Percentiles rank a stretch among this genome's conserved stretches.
Conservation (phyloP, 75 land plant genomes). For the Larix kaempferi region DNA sequence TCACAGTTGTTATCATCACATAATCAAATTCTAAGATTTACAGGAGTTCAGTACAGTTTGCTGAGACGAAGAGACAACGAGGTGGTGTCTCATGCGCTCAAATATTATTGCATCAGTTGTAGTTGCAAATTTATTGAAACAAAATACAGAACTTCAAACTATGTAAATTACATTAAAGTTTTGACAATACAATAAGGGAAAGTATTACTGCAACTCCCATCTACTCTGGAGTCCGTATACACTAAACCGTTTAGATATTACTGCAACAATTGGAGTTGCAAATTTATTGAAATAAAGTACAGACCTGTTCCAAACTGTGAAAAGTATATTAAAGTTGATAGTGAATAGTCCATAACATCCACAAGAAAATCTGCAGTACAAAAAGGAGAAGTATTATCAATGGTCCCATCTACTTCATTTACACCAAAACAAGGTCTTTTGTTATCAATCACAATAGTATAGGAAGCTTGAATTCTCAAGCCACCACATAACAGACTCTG, state of each 20-base stretch:
- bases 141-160: conserved; percentile 5
- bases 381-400: conserved; percentile 10
- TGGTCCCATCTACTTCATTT: neutral
- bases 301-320: conserved; percentile 11
- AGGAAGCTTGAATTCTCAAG: neutral
- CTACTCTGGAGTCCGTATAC: neutral
- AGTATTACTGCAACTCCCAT: conserved; percentile 27
- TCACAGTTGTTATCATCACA: too few species aligned
- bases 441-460: neutral
- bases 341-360: conserved; percentile 84
- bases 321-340: conserved; percentile 55
- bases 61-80: conserved; percentile 27
- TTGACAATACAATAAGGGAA: neutral
- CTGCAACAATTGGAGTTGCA: neutral
- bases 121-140: conserved; percentile 6
- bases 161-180: neutral
- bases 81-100: conserved; percentile 30
- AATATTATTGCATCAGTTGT: neutral
- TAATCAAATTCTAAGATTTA: too few species aligned
- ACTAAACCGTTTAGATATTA: neutral
- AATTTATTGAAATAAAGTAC: neutral
- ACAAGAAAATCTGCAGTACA: conserved; percentile 75
- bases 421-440: neutral
- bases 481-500: neutral
- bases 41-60: neutral